phyloP scores from a whole-genome alignment of 2,329 filamentous ascomycete species.

The Neocatenulostroma microsporum region DNA sequence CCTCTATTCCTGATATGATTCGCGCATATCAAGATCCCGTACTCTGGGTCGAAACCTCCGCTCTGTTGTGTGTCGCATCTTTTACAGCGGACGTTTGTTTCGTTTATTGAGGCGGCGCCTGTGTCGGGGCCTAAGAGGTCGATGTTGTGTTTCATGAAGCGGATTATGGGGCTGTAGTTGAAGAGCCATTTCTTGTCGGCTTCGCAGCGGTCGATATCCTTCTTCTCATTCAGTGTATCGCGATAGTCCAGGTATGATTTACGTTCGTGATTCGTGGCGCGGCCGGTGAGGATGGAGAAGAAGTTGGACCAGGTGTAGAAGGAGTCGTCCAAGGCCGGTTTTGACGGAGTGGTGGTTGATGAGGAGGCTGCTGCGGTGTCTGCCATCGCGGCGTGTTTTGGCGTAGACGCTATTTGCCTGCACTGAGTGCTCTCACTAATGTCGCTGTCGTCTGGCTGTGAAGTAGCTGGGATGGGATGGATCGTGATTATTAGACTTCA shows the following conservation, averaged over 20 bases:
- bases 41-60: slow-evolving; percentile 78
- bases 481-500: background rate
- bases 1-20: slow-evolving; percentile 76
- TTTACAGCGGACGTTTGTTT: slow-evolving; percentile 69
- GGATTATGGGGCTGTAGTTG: slow-evolving; percentile 73
- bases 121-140: slow-evolving; percentile 54
- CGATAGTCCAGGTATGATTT: slow-evolving; percentile 68
- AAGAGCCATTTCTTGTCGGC: slow-evolving; percentile 76
- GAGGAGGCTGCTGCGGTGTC: slow-evolving; percentile 4
- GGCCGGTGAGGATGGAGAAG: slow-evolving; percentile 64
- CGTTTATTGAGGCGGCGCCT: slow-evolving; percentile 55
- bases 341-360: slow-evolving; percentile 7
- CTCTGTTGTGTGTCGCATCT: slow-evolving; percentile 65
- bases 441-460: too few species aligned
- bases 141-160: slow-evolving; percentile 79
- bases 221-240: slow-evolving; percentile 65
- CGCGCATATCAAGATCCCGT: slow-evolving; percentile 86
- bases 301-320: slow-evolving; percentile 68
- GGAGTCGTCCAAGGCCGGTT: slow-evolving; percentile 22
- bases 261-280: slow-evolving; percentile 59
- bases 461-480: too few species aligned
- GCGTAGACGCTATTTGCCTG: too few species aligned
- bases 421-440: too few species aligned
- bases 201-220: slow-evolving; percentile 76
- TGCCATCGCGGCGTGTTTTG: slow-evolving; percentile 5